Percentiles rank a stretch among this genome's conserved stretches.
Evolutionary conservation across 192 early-diverging fungal genomes (phyloP).

Genomic region (Chytriomyces confervae): DNA sequence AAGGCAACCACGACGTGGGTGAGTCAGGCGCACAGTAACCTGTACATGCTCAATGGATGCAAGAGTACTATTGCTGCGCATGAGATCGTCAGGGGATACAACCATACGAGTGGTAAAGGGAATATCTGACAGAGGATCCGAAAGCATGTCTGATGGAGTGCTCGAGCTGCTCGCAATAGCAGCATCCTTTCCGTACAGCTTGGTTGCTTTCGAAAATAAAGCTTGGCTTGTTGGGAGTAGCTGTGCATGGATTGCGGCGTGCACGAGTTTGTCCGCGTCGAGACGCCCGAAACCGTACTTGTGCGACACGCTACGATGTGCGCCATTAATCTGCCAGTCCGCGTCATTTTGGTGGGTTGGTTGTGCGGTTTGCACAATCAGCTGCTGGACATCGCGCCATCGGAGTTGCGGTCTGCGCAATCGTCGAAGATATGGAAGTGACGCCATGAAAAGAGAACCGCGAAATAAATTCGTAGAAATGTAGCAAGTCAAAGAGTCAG

Average conservation of each 20-base stretch:
- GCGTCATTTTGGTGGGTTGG: slow-evolving; percentile 69
- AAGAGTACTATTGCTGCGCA: slow-evolving; percentile 34
- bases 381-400: slow-evolving; percentile 93
- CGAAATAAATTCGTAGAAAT: background rate
- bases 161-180: slow-evolving; percentile 19
- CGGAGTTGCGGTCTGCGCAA: slow-evolving; percentile 78
- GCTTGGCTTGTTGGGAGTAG: slow-evolving; percentile 70
- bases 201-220: slow-evolving; percentile 45
- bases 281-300: slow-evolving; percentile 93
- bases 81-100: background rate
- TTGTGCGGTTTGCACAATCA: slow-evolving; percentile 78
- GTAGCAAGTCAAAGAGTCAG: slow-evolving; percentile 23
- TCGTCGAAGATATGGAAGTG: background rate
- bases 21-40: slow-evolving; percentile 78
- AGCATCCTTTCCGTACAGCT: slow-evolving; percentile 31
- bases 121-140: background rate
- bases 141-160: slow-evolving; percentile 36
- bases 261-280: slow-evolving; percentile 82
- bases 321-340: slow-evolving; percentile 75
- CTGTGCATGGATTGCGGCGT: slow-evolving; percentile 61
- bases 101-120: background rate
- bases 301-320: slow-evolving; percentile 82
- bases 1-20: slow-evolving; percentile 52
- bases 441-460: background rate
- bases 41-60: slow-evolving; percentile 83